Percentiles rank a stretch among this genome's conserved stretches.
Conservation (phyloP, 2,329 filamentous ascomycete species). For the Leptographium radiaticola region DNA sequence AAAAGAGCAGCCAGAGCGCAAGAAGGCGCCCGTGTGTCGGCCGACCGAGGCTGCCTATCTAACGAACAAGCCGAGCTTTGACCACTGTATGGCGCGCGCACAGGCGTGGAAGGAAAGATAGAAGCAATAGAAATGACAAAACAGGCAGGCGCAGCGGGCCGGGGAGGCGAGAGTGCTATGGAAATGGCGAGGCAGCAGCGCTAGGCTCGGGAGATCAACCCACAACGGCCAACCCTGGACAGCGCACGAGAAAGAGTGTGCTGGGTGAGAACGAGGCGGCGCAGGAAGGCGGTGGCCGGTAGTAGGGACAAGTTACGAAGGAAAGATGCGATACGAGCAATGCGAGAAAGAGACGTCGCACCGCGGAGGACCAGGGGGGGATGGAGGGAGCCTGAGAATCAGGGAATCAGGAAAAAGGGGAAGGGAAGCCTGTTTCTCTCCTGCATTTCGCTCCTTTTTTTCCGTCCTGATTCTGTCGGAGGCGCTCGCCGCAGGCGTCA, state of each 20-base stretch:
- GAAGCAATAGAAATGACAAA: not conserved
- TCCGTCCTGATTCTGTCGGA: too few species aligned
- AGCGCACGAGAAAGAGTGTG: not conserved
- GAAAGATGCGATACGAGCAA: not conserved
- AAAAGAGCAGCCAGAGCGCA: not conserved
- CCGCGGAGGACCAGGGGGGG: too few species aligned
- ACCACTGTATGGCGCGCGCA: not conserved
- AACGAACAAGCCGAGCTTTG: not conserved
- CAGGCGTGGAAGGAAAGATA: not conserved
- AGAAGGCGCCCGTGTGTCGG: not conserved
- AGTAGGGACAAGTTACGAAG: too few species aligned
- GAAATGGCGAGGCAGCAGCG: slow-evolving; percentile 3
- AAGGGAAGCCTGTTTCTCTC: too few species aligned
- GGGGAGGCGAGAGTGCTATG: not conserved
- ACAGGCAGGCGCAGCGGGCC: slow-evolving; percentile 2
- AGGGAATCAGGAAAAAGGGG: too few species aligned
- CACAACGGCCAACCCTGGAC: not conserved
- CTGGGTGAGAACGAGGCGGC: not conserved
- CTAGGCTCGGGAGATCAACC: slow-evolving; percentile 8
- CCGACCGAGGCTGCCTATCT: not conserved
- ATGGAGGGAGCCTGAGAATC: too few species aligned
- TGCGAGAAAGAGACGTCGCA: too few species aligned
- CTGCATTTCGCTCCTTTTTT: too few species aligned
- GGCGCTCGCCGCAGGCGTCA: too few species aligned
- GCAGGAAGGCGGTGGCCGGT: not conserved